Conservation (phyloP, 2,329 filamentous ascomycete genomes). For the Aspergillus nomiae region DNA sequence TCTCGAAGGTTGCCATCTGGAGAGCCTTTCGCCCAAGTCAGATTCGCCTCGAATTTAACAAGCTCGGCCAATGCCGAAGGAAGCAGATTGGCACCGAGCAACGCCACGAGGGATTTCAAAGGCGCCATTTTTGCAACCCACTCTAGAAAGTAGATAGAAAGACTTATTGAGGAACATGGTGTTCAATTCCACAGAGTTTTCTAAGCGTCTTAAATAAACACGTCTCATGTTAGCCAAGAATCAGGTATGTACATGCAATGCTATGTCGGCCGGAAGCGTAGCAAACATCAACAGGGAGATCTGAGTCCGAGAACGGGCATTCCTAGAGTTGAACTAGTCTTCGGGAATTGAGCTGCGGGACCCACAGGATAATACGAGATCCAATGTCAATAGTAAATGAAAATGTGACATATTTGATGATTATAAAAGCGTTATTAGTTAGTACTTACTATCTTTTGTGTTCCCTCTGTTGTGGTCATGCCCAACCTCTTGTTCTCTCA, state of each 20-base stretch:
- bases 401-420: no score
- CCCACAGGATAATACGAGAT: neutral
- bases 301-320: neutral
- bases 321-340: neutral
- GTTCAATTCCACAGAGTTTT: neutral
- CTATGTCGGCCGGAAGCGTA: neutral
- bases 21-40: slow-evolving; percentile 37
- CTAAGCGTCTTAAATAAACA: neutral
- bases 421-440: no score
- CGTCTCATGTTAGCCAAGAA: neutral
- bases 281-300: no score
- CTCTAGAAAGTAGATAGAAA: neutral
- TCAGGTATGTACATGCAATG: neutral
- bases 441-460: no score
- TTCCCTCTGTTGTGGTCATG: no score
- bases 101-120: neutral
- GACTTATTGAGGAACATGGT: neutral
- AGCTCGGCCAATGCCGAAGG: neutral
- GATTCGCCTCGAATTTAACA: slow-evolving; percentile 19
- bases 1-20: slow-evolving; percentile 35
- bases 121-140: neutral
- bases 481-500: no score
- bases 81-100: neutral
- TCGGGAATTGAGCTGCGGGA: neutral
- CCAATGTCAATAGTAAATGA: neutral